These are phyloP conservation scores for Pseudevernia furfuracea DNA, from an alignment of 495 filamentous ascomycete species.

Conservation along the genomic window DNA sequence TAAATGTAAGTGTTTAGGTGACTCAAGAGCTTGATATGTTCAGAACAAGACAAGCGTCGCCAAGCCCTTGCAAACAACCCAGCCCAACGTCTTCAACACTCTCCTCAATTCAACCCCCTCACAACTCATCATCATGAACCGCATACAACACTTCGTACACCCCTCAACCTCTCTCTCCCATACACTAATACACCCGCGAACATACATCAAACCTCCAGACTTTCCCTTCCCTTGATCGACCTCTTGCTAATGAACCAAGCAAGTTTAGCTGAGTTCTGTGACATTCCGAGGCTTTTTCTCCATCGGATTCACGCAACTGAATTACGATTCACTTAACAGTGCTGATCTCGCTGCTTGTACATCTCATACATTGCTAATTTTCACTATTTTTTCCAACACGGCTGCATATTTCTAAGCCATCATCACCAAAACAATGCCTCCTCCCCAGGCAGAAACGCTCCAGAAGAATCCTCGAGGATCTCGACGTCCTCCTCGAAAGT, in stretches of 20 bases:
- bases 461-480: conserved; percentile 20
- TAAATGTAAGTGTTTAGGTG: not conserved
- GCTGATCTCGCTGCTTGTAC: not conserved
- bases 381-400: conserved; percentile 6
- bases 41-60: conserved; percentile 14
- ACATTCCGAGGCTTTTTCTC: not conserved
- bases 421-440: conserved; percentile 16
- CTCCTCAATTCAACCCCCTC: conserved; percentile 9
- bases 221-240: not conserved
- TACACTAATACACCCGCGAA: conserved; percentile 16
- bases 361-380: not conserved
- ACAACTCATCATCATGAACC: conserved; percentile 20
- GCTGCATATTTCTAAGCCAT: conserved; percentile 30
- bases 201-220: conserved; percentile 18
- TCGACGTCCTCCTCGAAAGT: conserved; percentile 25
- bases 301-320: not conserved
- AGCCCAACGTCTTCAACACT: conserved; percentile 3
- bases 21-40: not conserved
- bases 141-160: conserved; percentile 10
- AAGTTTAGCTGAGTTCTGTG: not conserved
- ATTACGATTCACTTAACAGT: not conserved
- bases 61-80: conserved; percentile 6
- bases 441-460: conserved; percentile 12
- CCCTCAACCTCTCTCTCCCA: conserved; percentile 14
- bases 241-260: not conserved